Evolutionary conservation across 371 early-diverging fungal species (phyloP).

Genomic region (Batkoa obscura): DNA sequence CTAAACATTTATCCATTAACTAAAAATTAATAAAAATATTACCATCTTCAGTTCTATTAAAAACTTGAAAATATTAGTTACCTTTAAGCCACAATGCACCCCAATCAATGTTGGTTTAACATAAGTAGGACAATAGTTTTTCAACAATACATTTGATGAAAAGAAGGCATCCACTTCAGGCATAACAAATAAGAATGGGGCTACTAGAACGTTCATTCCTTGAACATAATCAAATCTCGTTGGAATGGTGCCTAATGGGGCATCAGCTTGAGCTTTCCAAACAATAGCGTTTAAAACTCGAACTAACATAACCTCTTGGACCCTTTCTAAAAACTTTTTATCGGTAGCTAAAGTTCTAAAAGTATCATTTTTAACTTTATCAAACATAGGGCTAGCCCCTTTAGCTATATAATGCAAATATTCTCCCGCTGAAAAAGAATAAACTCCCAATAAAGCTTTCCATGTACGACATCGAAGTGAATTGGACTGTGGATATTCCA

Average conservation of each 20-base stretch:
- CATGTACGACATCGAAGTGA: slow-evolving; percentile 33
- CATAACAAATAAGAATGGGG: slow-evolving; percentile 82
- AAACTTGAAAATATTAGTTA: slow-evolving; percentile 12
- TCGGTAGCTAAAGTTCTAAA: slow-evolving; percentile 77
- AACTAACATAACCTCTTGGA: slow-evolving; percentile 55
- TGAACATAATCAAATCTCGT: slow-evolving; percentile 67
- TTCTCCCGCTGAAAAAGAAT: slow-evolving; percentile 47
- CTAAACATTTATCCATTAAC: slow-evolving; percentile 65
- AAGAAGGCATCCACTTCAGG: slow-evolving; percentile 84
- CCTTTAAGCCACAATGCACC: slow-evolving; percentile 76
- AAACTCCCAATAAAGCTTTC: slow-evolving; percentile 66
- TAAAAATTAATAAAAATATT: slow-evolving; percentile 12
- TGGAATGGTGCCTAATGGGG: slow-evolving; percentile 7
- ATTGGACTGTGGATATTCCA: slow-evolving; percentile 2
- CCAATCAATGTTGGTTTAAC: slow-evolving; percentile 78
- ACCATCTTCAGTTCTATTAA: slow-evolving; percentile 2
- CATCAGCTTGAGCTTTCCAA: slow-evolving; percentile 23
- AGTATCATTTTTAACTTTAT: slow-evolving; percentile 79
- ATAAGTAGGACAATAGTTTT: slow-evolving; percentile 72
- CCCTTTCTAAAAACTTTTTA: slow-evolving; percentile 39
- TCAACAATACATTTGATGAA: slow-evolving; percentile 63
- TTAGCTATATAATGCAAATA: slow-evolving; percentile 49
- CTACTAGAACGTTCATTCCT: slow-evolving; percentile 85
- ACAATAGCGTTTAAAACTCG: slow-evolving; percentile 78
- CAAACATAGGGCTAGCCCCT: slow-evolving; percentile 46